Evolutionary conservation across 1,139 yeast species (phyloP).

Genomic region (Debaryomyces fabryi): DNA sequence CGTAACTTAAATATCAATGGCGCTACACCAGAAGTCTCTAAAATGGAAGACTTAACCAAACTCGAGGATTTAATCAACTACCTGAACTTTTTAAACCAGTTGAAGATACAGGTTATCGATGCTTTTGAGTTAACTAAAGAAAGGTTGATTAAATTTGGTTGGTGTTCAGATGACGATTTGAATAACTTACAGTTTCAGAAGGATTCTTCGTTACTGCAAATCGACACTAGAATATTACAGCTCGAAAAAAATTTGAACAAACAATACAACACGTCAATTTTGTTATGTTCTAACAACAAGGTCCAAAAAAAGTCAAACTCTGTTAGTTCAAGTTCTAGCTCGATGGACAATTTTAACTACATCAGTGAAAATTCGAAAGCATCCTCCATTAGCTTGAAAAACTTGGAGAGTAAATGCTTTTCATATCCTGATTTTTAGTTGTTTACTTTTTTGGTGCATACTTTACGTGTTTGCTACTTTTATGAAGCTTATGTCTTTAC

Average conservation of each 20-base stretch:
- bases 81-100: conserved; percentile 32
- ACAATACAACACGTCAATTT: conserved; percentile 26
- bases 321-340: conserved; percentile 1
- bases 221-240: conserved; percentile 36
- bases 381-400: conserved; percentile 16
- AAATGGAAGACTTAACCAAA: conserved; percentile 28
- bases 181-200: conserved; percentile 43
- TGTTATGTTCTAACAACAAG: conserved; percentile 1
- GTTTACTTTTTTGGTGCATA: neutral
- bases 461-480: neutral
- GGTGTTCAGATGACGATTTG: conserved; percentile 50
- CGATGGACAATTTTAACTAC: conserved; percentile 1
- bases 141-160: conserved; percentile 41
- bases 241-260: conserved; percentile 34
- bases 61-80: conserved; percentile 38
- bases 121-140: conserved; percentile 41
- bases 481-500: conserved; percentile 5
- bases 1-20: conserved; percentile 21
- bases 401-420: conserved; percentile 30
- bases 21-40: conserved; percentile 17
- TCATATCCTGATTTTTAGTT: conserved; percentile 23
- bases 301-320: neutral
- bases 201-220: conserved; percentile 33
- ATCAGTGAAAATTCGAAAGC: conserved; percentile 1
- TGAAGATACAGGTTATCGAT: conserved; percentile 34